Evolutionary conservation across 2,329 filamentous ascomycete species (phyloP).

Genomic region (Talaromyces verruculosus): DNA sequence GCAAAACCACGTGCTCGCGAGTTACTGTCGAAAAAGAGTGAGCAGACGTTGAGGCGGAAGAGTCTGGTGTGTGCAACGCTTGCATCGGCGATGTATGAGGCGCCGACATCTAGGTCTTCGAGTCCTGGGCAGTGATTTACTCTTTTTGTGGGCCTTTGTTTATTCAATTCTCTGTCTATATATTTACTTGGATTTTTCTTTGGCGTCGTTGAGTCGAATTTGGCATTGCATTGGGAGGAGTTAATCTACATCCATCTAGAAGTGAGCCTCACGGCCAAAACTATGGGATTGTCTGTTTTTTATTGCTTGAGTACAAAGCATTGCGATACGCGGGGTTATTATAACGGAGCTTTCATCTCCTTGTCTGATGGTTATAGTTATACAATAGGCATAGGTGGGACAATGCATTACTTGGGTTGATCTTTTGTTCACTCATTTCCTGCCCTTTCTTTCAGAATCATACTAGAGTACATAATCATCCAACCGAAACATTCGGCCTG

Average conservation of each 20-base stretch:
- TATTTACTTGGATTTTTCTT: conserved; percentile 1
- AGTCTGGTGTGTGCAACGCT: conserved; percentile 42
- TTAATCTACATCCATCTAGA: conserved; percentile 6
- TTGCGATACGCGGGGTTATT: background rate
- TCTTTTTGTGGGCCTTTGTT: background rate
- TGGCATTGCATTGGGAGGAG: conserved; percentile 18
- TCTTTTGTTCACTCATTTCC: background rate
- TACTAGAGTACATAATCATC: background rate
- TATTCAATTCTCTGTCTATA: conserved; percentile 13
- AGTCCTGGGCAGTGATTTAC: conserved; percentile 9
- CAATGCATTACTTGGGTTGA: background rate
- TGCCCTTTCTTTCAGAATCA: background rate
- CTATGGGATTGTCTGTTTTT: background rate
- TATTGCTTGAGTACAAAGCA: background rate
- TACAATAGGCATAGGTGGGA: background rate
- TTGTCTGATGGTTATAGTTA: background rate
- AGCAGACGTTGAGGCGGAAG: conserved; percentile 39
- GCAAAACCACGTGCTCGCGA: conserved; percentile 32
- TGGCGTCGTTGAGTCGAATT: background rate
- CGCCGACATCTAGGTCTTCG: conserved; percentile 1
- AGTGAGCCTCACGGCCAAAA: background rate
- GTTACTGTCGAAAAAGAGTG: conserved; percentile 32
- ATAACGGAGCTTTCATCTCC: background rate
- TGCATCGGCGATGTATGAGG: conserved; percentile 32
- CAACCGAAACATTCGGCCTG: background rate